Conservation (phyloP, 2,329 filamentous ascomycete genomes). For the Alternaria solani region DNA sequence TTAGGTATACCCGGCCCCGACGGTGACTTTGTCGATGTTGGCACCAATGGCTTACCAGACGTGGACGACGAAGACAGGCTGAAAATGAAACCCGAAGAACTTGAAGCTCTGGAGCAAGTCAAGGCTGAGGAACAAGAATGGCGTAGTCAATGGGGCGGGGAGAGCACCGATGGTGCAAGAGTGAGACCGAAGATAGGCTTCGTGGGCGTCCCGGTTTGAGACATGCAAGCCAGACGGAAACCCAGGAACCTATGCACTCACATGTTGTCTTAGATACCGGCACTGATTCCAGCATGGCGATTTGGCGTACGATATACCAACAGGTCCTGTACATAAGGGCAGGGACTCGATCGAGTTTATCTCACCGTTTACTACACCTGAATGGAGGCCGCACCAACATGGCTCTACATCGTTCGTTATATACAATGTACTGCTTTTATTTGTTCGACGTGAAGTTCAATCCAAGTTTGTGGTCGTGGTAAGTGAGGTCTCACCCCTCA, state of each 20-base stretch:
- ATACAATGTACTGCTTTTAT: not conserved
- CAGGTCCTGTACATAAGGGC: not conserved
- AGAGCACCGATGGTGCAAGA: constrained; percentile 64
- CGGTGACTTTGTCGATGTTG: constrained; percentile 58
- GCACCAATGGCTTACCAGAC: constrained; percentile 65
- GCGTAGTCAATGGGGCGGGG: constrained; percentile 77
- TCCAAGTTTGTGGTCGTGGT: too few relatives aligned
- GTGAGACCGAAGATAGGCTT: constrained; percentile 58
- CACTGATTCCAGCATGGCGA: not conserved
- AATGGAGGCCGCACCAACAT: not conserved
- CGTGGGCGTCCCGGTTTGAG: constrained; percentile 58
- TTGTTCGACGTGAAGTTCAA: too few relatives aligned
- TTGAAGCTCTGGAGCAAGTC: constrained; percentile 74
- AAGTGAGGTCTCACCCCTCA: too few relatives aligned
- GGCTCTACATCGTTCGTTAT: not conserved
- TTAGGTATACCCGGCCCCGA: constrained; percentile 68
- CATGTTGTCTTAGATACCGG: not conserved
- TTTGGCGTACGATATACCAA: not conserved
- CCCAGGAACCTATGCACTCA: not conserved
- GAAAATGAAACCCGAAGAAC: constrained; percentile 74
- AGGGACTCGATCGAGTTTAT: not conserved
- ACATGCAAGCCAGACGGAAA: not conserved
- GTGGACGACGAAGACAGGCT: constrained; percentile 71
- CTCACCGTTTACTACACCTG: not conserved
- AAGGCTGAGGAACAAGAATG: constrained; percentile 72